Base-by-base conservation (phyloP, 441 rosid species). In the Syzygium syzygioides region DNA sequence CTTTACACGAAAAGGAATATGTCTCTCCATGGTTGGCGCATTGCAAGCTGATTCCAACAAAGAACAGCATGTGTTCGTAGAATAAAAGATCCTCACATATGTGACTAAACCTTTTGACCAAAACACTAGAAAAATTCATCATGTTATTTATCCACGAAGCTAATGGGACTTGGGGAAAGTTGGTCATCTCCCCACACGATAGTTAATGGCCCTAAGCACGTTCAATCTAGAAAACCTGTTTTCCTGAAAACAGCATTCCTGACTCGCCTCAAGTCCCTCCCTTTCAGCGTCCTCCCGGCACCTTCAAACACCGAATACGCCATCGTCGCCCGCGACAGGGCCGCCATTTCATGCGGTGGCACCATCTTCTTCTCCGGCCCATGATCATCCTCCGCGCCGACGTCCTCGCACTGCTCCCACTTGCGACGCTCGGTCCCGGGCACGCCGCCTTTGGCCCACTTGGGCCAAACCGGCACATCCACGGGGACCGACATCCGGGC, bases 261-360 rank as follows among this genome's bases (percentile, higher is more conserved):
- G 66, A 79, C 86, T 25, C 86, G 89, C 71, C 86, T 87, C 86
- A 79, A 34, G 86, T 87, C 89, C 89, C 89, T 76, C 26, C 89
- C 89, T 30, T 87, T 87, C 37, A 87, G 64, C 56, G 89, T 87
- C 71, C 86, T 41, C 12, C 89, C 89, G 3, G 89, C 86, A 19
- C 89, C 89, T 48, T 56, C 86, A 4, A 87, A 87, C 86, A 87
- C 89, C n/a, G 89, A 87, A 28, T 41, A n/a, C 41, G 89, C 89
- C 68, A 85, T 11, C 7, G 89, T 41, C 64, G 85, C 53, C 68
- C 14, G 86, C 1, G 89, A 79, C 86, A n/a, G 48, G 7, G 76
- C 89, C 76, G 10, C 86, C 32, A 87, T 79, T 64, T 87, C 89
- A 37, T 87, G 89, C 45, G 89, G 89, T 48, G 89, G 86, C 89